Percentiles rank a stretch among this genome's conserved stretches.
Conservation (phyloP, 176 grass and related monocot genomes). For the Juncus inflexus region DNA sequence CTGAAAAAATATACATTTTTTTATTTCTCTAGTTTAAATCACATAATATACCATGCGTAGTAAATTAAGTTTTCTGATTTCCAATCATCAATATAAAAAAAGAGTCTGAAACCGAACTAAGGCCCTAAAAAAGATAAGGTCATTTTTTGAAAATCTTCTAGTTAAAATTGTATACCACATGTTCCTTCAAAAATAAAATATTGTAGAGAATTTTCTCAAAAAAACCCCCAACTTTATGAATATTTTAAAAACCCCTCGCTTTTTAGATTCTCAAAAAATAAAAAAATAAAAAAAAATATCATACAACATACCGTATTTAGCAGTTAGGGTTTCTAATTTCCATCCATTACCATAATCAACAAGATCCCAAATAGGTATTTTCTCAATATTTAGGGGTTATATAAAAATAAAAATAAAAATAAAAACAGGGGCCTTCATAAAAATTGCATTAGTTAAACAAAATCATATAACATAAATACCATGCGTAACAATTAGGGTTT, state of each 20-base stretch:
- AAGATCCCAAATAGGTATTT: conserved; percentile 16
- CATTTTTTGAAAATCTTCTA: neutral
- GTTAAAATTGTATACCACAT: neutral
- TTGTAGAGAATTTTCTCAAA: too few species aligned
- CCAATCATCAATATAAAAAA: conserved; percentile 62
- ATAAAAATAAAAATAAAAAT: neutral
- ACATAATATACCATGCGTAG: neutral
- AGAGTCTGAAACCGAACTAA: conserved; percentile 25
- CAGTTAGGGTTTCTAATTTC: conserved; percentile 71
- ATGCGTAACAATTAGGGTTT: conserved; percentile 45
- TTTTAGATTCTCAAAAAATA: neutral
- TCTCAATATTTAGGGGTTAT: neutral
- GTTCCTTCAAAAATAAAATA: neutral
- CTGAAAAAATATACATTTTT: neutral
- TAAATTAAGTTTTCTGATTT: conserved; percentile 61
- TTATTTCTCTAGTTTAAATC: neutral
- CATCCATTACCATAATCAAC: conserved; percentile 64
- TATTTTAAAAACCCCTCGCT: too few species aligned
- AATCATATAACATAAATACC: neutral
- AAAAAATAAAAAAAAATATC: conserved; percentile 8
- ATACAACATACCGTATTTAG: neutral
- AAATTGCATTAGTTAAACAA: neutral
- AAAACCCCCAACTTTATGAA: too few species aligned
- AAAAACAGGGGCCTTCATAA: neutral
- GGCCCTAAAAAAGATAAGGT: neutral